These are phyloP conservation scores for Pseudonitzschia pungens DNA, from an alignment of 108 stramenopile species.

Conservation along the genomic window DNA sequence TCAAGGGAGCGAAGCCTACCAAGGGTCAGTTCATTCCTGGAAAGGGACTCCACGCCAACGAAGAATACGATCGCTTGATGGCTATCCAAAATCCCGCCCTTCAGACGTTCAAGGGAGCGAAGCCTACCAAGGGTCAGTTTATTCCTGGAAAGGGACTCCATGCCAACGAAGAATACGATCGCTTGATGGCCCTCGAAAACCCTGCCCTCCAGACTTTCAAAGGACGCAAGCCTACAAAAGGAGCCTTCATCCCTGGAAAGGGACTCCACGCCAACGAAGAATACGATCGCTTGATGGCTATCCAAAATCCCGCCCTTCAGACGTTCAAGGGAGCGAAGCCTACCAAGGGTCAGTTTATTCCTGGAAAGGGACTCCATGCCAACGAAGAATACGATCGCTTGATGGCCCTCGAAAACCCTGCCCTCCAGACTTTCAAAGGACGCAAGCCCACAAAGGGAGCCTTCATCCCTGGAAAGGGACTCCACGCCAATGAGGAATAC, in stretches of 20 bases:
- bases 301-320: conserved; percentile 50
- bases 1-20: conserved; percentile 29
- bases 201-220: conserved; percentile 52
- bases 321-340: conserved; percentile 46
- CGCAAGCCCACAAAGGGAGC: conserved; percentile 33
- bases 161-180: conserved; percentile 22
- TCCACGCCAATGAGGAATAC: conserved; percentile 37
- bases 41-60: conserved; percentile 9
- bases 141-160: conserved; percentile 32
- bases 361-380: conserved; percentile 2
- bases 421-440: conserved; percentile 46
- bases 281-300: too few relatives aligned
- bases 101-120: conserved; percentile 43
- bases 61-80: conserved; percentile 39
- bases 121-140: conserved; percentile 39
- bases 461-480: conserved; percentile 56
- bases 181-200: conserved; percentile 42
- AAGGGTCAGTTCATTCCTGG: not conserved
- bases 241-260: conserved; percentile 38
- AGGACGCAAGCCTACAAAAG: conserved; percentile 31
- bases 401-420: too few relatives aligned
- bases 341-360: conserved; percentile 45
- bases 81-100: conserved; percentile 46
- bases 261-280: too few relatives aligned
- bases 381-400: too few relatives aligned